Base-by-base conservation (phyloP, 2,329 filamentous ascomycete species). In the Penicillium sp. region DNA sequence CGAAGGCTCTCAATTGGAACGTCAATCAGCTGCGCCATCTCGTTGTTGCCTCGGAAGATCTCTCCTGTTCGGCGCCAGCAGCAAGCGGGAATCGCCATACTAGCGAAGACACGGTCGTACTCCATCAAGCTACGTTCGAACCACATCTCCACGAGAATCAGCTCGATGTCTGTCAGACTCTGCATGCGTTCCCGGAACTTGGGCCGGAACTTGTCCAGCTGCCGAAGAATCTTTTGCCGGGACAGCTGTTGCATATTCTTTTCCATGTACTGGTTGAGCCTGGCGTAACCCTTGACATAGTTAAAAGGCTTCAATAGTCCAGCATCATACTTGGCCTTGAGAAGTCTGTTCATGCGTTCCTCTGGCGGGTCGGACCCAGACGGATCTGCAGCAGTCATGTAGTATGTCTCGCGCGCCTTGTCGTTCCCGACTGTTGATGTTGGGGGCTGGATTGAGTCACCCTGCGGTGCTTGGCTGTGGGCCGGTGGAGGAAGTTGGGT, bases 71-170 rank as follows among this genome's bases (percentile, higher is more conserved):
- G 82, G 64, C 94, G 82, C 94, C 94, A 99, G 70, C 92, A 95
- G 73, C 94, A 99, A 13, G 94, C 94, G 0, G 94, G 94, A 56
- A 99, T 92, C 2, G 94, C 94, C 94, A 99, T 99, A 70, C 91
- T 95, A 2, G 94, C 94, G 76, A 99, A 99, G 1, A 99, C 92
- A 28, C 94, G 90, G 67, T 99, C 94, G 65, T 97, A 97, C 69
- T 97, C 94, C 88, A 97, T 94, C 62, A 99, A 76, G 57, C 89
- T 94, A 65, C 88, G 85, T 72, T 99, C 94, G 67, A 99, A 97
- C 92, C 94, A 97, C 90, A 97, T 96, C 74, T 99, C 94, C 10
- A 97, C 92, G 53, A 92, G 85, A 25, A 97, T 87, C 24, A 99
- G 83, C 72, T 99, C 90, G 69, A 96, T 89, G 72, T 99, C 94